Conservation (phyloP, 139 green algal genomes). For the Tetradesmus lagerheimii region DNA sequence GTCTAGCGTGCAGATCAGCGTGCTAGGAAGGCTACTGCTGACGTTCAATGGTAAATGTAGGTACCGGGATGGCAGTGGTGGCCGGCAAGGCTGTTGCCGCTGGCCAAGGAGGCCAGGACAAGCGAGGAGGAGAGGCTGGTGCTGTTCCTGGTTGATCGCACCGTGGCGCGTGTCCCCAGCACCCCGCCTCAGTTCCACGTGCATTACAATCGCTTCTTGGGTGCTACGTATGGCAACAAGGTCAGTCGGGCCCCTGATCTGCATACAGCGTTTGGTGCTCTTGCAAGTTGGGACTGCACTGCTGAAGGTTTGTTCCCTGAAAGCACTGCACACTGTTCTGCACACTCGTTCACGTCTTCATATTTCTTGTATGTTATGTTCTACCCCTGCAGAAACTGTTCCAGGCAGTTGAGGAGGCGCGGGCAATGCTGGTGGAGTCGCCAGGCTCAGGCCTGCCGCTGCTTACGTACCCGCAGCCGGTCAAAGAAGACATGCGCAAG, state of each 20-base stretch:
- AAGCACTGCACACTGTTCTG: background rate
- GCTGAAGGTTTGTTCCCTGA: background rate
- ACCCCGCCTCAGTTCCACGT: background rate
- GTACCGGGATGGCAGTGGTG: conserved; percentile 42
- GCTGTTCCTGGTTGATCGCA: conserved; percentile 46
- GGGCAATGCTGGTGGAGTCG: conserved; percentile 14
- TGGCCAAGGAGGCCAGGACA: background rate
- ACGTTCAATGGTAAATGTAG: background rate
- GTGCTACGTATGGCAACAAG: conserved; percentile 28
- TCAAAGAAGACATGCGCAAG: conserved; percentile 2
- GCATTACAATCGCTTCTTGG: conserved; percentile 31
- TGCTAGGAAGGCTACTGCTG: background rate
- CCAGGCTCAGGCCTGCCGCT: background rate
- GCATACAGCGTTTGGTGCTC: background rate
- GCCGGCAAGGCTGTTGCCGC: conserved; percentile 20
- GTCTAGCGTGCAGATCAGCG: background rate
- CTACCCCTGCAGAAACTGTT: conserved; percentile 15
- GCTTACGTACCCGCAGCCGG: conserved; percentile 1
- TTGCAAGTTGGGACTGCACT: background rate
- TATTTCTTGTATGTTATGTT: background rate
- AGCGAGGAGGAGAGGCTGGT: conserved; percentile 16
- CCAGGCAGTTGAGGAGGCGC: conserved; percentile 45
- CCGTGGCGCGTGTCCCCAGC: conserved; percentile 19
- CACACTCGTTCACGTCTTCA: too few species aligned
- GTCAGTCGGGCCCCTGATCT: background rate